Conservation (phyloP, 805 yeast species). For the Ogataea paradorogensis region DNA sequence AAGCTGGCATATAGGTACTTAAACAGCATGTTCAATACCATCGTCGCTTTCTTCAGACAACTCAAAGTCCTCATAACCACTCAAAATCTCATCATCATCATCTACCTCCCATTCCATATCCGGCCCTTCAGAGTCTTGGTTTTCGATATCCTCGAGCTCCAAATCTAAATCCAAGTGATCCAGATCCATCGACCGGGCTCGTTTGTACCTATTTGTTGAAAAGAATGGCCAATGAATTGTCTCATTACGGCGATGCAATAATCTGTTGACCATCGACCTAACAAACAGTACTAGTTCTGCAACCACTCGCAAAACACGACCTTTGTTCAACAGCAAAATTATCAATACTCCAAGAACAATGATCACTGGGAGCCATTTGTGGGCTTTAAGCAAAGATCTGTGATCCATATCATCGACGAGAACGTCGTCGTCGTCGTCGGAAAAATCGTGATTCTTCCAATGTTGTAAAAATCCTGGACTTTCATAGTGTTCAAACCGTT, state of each 20-base stretch:
- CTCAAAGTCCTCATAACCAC: slow-evolving; percentile 26
- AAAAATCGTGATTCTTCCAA: slow-evolving; percentile 29
- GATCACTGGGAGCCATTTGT: slow-evolving; percentile 10
- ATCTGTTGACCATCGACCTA: slow-evolving; percentile 10
- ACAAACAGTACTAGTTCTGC: slow-evolving; percentile 19
- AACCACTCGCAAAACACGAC: slow-evolving; percentile 17
- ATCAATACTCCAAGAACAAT: slow-evolving; percentile 5
- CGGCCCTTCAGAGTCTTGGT: slow-evolving; percentile 2
- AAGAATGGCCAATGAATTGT: slow-evolving; percentile 25
- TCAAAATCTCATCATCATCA: slow-evolving; percentile 19
- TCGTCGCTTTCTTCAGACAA: slow-evolving; percentile 31
- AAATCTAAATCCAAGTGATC: slow-evolving; percentile 15
- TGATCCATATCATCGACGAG: slow-evolving; percentile 40
- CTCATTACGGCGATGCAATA: slow-evolving; percentile 3
- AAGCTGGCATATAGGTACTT: slow-evolving; percentile 38
- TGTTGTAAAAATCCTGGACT: slow-evolving; percentile 21
- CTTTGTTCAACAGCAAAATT: slow-evolving; percentile 18
- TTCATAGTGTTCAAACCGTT: slow-evolving; percentile 20
- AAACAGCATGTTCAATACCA: slow-evolving; percentile 29
- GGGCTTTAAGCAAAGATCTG: slow-evolving; percentile 30
- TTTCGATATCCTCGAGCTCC: slow-evolving; percentile 17
- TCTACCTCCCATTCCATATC: slow-evolving; percentile 15
- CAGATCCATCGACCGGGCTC: slow-evolving; percentile 25
- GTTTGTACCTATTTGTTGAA: slow-evolving; percentile 22
- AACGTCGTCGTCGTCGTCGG: slow-evolving; percentile 33